These are phyloP conservation scores for Phytophthora idaei DNA, from an alignment of 352 stramenopile genomes.

Conservation along the genomic window DNA sequence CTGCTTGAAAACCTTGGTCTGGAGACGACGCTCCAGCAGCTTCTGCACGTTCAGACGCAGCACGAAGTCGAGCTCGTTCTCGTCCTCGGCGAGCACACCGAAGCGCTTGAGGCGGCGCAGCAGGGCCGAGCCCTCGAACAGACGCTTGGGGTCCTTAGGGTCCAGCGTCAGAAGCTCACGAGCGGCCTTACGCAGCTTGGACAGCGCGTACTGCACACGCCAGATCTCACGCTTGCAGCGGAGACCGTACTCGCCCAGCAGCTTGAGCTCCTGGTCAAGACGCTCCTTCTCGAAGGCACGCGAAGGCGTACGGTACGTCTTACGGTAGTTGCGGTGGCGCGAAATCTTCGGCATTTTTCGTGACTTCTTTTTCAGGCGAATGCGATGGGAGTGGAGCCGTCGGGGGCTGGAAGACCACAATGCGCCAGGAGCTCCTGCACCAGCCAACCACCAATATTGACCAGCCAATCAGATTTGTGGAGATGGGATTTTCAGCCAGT, in stretches of 20 bases:
- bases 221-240: conserved; percentile 99
- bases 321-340: conserved; percentile 93
- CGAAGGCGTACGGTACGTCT: conserved; percentile 99
- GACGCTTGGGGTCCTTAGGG: conserved; percentile 97
- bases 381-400: conserved; percentile 61
- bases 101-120: conserved; percentile 97
- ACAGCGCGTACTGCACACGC: conserved; percentile 98
- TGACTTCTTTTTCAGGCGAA: conserved; percentile 76
- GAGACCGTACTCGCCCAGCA: conserved; percentile 99
- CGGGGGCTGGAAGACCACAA: background rate
- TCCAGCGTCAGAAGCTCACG: conserved; percentile 98
- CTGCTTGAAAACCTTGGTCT: conserved; percentile 99
- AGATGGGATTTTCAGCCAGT: conserved; percentile 4
- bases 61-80: conserved; percentile 98
- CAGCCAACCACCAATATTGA: conserved; percentile 58
- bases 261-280: conserved; percentile 99
- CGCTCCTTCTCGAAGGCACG: conserved; percentile 99
- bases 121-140: conserved; percentile 98
- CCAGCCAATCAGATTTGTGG: conserved; percentile 37
- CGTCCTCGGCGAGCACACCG: conserved; percentile 97
- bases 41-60: conserved; percentile 99
- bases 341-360: conserved; percentile 88
- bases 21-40: conserved; percentile 98
- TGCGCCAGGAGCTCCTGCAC: conserved; percentile 8
- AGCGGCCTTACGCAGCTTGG: conserved; percentile 99